A percentile compares a stretch with the other conserved stretches of the same genome.
phyloP scores from a whole-genome alignment of 2,329 filamentous ascomycete species.

The Alternaria rosae region DNA sequence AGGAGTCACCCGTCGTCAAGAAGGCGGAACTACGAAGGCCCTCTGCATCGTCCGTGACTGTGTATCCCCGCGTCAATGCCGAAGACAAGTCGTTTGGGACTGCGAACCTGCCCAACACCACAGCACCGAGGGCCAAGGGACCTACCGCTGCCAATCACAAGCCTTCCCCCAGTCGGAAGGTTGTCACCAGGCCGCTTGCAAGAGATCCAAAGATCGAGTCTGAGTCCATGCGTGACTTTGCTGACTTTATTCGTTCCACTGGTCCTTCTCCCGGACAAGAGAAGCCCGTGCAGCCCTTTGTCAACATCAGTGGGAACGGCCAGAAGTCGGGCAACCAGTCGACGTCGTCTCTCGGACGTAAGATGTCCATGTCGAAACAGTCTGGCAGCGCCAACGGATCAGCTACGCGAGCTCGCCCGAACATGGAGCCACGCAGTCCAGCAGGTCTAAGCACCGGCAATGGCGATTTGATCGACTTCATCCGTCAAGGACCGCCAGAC shows the following conservation, averaged over 20 bases:
- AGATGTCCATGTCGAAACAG: slow-evolving; percentile 34
- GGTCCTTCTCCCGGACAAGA: slow-evolving; percentile 60
- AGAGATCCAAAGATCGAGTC: slow-evolving; percentile 75
- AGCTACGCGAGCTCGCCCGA: slow-evolving; percentile 36
- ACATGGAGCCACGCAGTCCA: slow-evolving; percentile 69
- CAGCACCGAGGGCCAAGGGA: slow-evolving; percentile 31
- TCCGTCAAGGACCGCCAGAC: slow-evolving; percentile 81
- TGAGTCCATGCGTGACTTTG: slow-evolving; percentile 82
- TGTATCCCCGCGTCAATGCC: slow-evolving; percentile 43
- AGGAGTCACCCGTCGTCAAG: slow-evolving; percentile 32
- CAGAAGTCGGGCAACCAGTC: slow-evolving; percentile 29
- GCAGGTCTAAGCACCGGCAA: slow-evolving; percentile 70
- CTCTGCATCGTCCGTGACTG: slow-evolving; percentile 35
- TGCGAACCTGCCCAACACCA: slow-evolving; percentile 32
- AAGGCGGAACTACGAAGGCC: slow-evolving; percentile 28
- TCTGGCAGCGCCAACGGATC: slow-evolving; percentile 29
- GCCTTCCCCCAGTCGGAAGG: slow-evolving; percentile 36
- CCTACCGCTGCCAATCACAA: slow-evolving; percentile 26
- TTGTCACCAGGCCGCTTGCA: slow-evolving; percentile 54
- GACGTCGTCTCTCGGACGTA: slow-evolving; percentile 39
- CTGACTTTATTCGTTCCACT: slow-evolving; percentile 87
- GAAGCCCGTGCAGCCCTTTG: slow-evolving; percentile 45
- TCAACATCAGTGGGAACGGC: slow-evolving; percentile 31
- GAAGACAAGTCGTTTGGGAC: slow-evolving; percentile 40
- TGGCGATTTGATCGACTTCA: slow-evolving; percentile 93